Evolutionary conservation across 495 filamentous ascomycete species (phyloP).

Genomic region (Aspergillus ellipticus): DNA sequence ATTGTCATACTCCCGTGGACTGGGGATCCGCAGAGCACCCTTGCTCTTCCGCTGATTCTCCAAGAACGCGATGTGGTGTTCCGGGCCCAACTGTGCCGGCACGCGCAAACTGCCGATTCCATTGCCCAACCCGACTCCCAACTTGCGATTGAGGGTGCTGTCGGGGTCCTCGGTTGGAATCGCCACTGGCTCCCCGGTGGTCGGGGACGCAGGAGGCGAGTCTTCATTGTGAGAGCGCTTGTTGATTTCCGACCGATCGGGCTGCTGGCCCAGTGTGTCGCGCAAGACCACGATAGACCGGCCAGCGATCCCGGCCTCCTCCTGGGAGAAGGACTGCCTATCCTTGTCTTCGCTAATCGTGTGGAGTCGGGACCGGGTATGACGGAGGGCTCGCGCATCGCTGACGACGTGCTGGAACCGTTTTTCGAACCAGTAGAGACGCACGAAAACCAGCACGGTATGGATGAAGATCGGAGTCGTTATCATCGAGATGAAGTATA

Average conservation of each 20-base stretch:
- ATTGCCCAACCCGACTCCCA: constrained; percentile 24
- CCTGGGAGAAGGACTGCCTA: constrained; percentile 39
- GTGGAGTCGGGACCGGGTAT: constrained; percentile 54
- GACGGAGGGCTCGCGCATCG: constrained; percentile 51
- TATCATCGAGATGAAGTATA: constrained; percentile 69
- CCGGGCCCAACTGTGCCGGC: constrained; percentile 52
- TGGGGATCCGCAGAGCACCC: constrained; percentile 75
- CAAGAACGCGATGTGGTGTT: constrained; percentile 81
- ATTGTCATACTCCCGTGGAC: constrained; percentile 79
- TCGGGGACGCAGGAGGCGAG: constrained; percentile 24
- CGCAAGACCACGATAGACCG: constrained; percentile 73
- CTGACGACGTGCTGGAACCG: constrained; percentile 76
- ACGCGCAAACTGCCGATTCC: constrained; percentile 38
- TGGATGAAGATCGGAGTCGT: constrained; percentile 91
- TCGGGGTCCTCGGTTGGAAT: constrained; percentile 20
- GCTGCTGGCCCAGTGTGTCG: constrained; percentile 29
- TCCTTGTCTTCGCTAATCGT: constrained; percentile 51
- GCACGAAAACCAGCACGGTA: constrained; percentile 80
- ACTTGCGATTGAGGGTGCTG: constrained; percentile 5
- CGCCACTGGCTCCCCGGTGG: constrained; percentile 16
- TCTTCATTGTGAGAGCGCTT: constrained; percentile 20
- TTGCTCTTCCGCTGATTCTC: constrained; percentile 79
- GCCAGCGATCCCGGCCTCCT: constrained; percentile 67
- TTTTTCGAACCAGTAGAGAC: constrained; percentile 97
- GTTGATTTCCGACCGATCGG: constrained; percentile 16